These are phyloP conservation scores for Nakazawaea molendinolei DNA, from an alignment of 805 yeast species.

Conservation along the genomic window DNA sequence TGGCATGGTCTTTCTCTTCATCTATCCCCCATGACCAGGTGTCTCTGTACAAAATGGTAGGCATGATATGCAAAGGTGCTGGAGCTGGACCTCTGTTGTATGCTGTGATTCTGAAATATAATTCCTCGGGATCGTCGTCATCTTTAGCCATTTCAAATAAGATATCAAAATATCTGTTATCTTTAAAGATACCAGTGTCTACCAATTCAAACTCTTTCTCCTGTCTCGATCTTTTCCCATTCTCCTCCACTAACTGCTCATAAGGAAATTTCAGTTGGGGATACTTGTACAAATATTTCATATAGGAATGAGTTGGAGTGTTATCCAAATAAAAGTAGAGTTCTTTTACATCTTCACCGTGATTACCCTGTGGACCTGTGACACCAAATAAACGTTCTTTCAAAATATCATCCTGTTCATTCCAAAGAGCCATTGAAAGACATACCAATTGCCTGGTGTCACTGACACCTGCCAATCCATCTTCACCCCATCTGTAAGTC, in stretches of 20 bases:
- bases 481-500: slow-evolving; percentile 93
- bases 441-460: slow-evolving; percentile 77
- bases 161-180: slow-evolving; percentile 77
- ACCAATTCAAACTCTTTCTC: slow-evolving; percentile 76
- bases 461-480: slow-evolving; percentile 85
- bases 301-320: slow-evolving; percentile 88
- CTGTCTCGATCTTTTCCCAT: slow-evolving; percentile 53
- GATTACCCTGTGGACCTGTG: slow-evolving; percentile 91
- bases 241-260: slow-evolving; percentile 61
- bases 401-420: slow-evolving; percentile 76
- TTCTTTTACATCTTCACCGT: slow-evolving; percentile 93
- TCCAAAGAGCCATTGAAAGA: slow-evolving; percentile 84
- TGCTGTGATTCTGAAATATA: slow-evolving; percentile 80
- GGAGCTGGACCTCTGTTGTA: slow-evolving; percentile 75
- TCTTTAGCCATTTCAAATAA: slow-evolving; percentile 87
- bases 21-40: slow-evolving; percentile 89
- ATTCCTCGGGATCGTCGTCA: slow-evolving; percentile 71
- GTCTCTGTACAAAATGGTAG: slow-evolving; percentile 79
- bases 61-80: slow-evolving; percentile 84
- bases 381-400: slow-evolving; percentile 85
- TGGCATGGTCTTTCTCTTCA: slow-evolving; percentile 36
- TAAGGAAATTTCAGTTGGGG: slow-evolving; percentile 87
- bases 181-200: slow-evolving; percentile 72
- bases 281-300: slow-evolving; percentile 86
- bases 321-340: slow-evolving; percentile 80